A percentile compares a stretch with the other conserved stretches of the same genome.
These are phyloP conservation scores for Endothia cerciana DNA, from an alignment of 2,329 filamentous ascomycete genomes.

Conservation along the genomic window DNA sequence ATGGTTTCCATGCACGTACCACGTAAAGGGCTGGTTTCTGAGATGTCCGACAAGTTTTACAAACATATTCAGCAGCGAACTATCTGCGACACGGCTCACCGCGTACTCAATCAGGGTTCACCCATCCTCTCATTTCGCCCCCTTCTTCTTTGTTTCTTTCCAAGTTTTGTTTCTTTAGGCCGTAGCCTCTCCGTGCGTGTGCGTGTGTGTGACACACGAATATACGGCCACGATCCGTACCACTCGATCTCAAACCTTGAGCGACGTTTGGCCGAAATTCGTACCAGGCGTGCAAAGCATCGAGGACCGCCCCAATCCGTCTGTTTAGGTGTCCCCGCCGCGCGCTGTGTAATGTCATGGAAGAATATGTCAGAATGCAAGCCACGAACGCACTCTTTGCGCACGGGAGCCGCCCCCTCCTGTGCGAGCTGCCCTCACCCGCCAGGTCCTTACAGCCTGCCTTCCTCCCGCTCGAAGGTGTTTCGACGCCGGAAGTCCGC, in stretches of 20 bases:
- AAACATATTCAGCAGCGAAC: too few relatives aligned
- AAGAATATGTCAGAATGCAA: neutral
- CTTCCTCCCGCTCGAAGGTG: neutral
- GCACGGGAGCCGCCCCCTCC: neutral
- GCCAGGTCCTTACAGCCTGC: too few relatives aligned
- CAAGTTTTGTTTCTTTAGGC: constrained; percentile 3
- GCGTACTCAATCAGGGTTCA: too few relatives aligned
- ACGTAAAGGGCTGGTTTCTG: too few relatives aligned
- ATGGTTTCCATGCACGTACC: too few relatives aligned
- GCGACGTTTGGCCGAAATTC: constrained; percentile 15
- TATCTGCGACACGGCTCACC: too few relatives aligned
- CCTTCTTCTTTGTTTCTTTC: too few relatives aligned
- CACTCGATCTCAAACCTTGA: constrained; percentile 34
- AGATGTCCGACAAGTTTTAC: too few relatives aligned
- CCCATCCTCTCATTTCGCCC: too few relatives aligned
- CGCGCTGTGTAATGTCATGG: constrained; percentile 22
- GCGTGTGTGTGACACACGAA: too few relatives aligned
- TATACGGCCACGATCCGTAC: constrained; percentile 30
- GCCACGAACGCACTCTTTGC: neutral
- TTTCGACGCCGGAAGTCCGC: neutral
- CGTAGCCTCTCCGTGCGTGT: neutral
- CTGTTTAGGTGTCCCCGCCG: constrained; percentile 1
- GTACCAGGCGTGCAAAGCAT: neutral
- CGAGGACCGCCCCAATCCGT: neutral
- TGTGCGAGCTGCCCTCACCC: neutral